phyloP scores from a whole-genome alignment of 768 basidiomycete genomes.

The Mycena rosella region DNA sequence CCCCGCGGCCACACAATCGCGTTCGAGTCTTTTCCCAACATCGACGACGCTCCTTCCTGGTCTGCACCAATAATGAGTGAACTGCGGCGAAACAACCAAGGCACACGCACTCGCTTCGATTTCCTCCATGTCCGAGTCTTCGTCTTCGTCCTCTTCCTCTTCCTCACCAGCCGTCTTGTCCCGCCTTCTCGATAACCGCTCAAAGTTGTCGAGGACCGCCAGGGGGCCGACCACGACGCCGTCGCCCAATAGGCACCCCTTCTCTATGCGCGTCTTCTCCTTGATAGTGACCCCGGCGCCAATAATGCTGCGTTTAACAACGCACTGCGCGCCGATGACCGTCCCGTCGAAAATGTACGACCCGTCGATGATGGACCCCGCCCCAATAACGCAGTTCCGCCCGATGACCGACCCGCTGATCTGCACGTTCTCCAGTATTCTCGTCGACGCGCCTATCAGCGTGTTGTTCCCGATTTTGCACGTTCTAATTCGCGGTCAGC shows the following conservation, averaged over 20 bases:
- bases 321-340: constrained; percentile 74
- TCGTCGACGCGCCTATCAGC: constrained; percentile 85
- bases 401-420: constrained; percentile 86
- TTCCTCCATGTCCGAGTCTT: constrained; percentile 75
- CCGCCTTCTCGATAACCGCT: constrained; percentile 73
- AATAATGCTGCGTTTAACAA: constrained; percentile 84
- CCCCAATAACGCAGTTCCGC: constrained; percentile 77
- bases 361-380: constrained; percentile 73
- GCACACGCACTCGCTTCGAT: constrained; percentile 70
- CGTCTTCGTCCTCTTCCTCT: constrained; percentile 48
- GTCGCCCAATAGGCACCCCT: constrained; percentile 87
- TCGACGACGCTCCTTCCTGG: constrained; percentile 58
- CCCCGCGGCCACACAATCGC: constrained; percentile 86
- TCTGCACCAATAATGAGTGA: constrained; percentile 48
- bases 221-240: constrained; percentile 84
- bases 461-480: constrained; percentile 85
- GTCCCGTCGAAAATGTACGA: constrained; percentile 90
- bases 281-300: constrained; percentile 82
- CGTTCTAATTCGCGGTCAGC: constrained; percentile 61
- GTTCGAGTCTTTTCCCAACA: constrained; percentile 78
- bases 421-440: constrained; percentile 74
- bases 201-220: constrained; percentile 75
- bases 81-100: background rate
- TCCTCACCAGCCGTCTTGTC: constrained; percentile 48
- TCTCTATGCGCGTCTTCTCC: constrained; percentile 73